These are phyloP conservation scores for Elaeis oleifera DNA, from an alignment of 202 grass and related monocot genomes.

Conservation along the genomic window DNA sequence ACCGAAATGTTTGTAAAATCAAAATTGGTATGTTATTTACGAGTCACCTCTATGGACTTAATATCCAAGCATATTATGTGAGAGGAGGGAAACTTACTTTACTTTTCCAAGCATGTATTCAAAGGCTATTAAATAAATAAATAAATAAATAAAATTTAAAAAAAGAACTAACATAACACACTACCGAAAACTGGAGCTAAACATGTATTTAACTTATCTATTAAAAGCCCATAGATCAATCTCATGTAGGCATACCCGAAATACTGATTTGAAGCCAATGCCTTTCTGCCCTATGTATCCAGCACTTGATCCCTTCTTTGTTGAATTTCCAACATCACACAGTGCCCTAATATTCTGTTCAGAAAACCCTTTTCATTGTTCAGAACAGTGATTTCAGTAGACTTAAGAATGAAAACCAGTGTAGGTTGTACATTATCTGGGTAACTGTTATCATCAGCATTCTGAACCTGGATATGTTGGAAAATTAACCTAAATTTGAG, in stretches of 20 bases:
- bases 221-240: not conserved
- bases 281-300: conserved; percentile 31
- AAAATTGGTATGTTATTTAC: no score
- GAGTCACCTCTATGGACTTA: no score
- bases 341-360: conserved; percentile 27
- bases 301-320: conserved; percentile 26
- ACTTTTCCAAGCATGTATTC: no score
- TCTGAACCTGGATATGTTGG: conserved; percentile 18
- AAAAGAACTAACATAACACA: no score
- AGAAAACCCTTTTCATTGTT: conserved; percentile 34
- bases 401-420: conserved; percentile 27
- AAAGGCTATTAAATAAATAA: no score
- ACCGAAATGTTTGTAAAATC: no score
- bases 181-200: not conserved
- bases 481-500: not conserved
- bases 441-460: conserved; percentile 30
- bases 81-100: no score
- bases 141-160: no score
- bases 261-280: conserved; percentile 37
- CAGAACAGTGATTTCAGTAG: conserved; percentile 21
- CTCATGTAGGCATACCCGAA: conserved; percentile 17
- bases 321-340: conserved; percentile 32
- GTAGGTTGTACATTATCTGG: conserved; percentile 19
- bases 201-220: not conserved
- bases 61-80: no score